Conservation (phyloP, 352 stramenopile genomes). For the Aphanomyces astaci region DNA sequence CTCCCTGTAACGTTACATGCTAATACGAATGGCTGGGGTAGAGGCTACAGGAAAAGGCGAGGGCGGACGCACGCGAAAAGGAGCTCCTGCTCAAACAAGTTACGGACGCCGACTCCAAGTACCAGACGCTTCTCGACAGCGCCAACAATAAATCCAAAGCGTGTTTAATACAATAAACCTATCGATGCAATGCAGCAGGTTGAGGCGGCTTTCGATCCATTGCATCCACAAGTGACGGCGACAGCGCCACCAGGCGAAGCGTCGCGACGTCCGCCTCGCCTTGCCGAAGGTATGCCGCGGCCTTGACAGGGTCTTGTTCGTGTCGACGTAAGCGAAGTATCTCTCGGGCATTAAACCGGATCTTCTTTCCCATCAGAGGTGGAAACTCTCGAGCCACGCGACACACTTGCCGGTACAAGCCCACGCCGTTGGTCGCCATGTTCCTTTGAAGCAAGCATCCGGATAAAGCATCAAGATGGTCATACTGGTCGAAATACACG, state of each 20-base stretch:
- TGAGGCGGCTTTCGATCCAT: constrained; percentile 16
- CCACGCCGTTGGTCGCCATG: neutral
- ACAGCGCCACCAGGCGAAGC: neutral
- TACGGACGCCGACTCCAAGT: constrained; percentile 19
- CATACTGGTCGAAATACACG: too few species aligned
- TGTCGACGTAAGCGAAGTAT: constrained; percentile 49
- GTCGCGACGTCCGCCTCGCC: constrained; percentile 32
- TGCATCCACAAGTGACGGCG: neutral
- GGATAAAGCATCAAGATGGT: too few species aligned
- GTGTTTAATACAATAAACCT: neutral
- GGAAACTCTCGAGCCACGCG: neutral
- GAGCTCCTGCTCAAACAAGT: constrained; percentile 12
- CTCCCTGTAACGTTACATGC: neutral
- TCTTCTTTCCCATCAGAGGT: constrained; percentile 46
- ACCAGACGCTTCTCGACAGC: neutral
- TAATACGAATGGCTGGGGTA: neutral
- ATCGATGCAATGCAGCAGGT: neutral
- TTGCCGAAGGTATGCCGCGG: constrained; percentile 41
- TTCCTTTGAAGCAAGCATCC: too few species aligned
- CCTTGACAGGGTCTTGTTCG: constrained; percentile 35
- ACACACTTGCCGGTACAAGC: constrained; percentile 6
- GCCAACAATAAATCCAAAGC: constrained; percentile 8
- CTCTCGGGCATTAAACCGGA: constrained; percentile 67
- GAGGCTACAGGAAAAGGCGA: constrained; percentile 17
- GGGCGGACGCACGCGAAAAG: constrained; percentile 15